Evolutionary conservation across 2,329 filamentous ascomycete genomes (phyloP).

Genomic region (Paecilomyces variotii): DNA sequence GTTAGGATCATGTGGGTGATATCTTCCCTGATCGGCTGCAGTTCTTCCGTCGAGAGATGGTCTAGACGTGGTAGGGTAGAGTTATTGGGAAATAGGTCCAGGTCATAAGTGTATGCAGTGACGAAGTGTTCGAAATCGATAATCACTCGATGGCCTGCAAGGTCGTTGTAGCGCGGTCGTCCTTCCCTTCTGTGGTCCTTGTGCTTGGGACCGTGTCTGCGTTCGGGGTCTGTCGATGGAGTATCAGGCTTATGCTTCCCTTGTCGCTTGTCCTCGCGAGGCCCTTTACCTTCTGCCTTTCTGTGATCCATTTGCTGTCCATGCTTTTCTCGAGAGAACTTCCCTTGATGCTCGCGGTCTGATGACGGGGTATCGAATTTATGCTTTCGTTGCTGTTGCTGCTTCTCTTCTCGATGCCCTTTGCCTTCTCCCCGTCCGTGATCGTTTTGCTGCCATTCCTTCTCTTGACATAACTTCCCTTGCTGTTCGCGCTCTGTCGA

Average conservation of each 20-base stretch:
- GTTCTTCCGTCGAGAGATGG: conserved; percentile 16
- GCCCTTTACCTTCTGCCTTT: not conserved
- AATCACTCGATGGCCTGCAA: conserved; percentile 22
- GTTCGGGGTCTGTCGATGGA: conserved; percentile 1
- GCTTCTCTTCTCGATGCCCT: too few relatives aligned
- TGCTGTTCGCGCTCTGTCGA: not conserved
- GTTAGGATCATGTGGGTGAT: conserved; percentile 37
- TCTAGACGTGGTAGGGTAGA: conserved; percentile 28
- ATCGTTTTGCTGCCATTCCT: too few relatives aligned
- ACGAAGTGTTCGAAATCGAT: conserved; percentile 39
- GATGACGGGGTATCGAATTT: too few relatives aligned
- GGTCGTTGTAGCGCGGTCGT: conserved; percentile 13
- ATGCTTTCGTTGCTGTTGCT: too few relatives aligned
- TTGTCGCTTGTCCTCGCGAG: not conserved
- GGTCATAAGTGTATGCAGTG: conserved; percentile 32
- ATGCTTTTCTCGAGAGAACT: not conserved
- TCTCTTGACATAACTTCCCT: too few relatives aligned
- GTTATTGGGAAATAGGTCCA: conserved; percentile 27
- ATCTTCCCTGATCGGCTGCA: conserved; percentile 36
- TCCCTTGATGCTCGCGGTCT: not conserved
- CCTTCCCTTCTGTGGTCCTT: conserved; percentile 4
- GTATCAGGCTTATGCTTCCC: not conserved
- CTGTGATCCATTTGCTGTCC: too few relatives aligned
- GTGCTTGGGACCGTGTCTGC: not conserved
- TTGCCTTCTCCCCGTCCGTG: too few relatives aligned